Base-by-base conservation (phyloP, 2,329 filamentous ascomycete genomes). In the Onygenales sp. region DNA sequence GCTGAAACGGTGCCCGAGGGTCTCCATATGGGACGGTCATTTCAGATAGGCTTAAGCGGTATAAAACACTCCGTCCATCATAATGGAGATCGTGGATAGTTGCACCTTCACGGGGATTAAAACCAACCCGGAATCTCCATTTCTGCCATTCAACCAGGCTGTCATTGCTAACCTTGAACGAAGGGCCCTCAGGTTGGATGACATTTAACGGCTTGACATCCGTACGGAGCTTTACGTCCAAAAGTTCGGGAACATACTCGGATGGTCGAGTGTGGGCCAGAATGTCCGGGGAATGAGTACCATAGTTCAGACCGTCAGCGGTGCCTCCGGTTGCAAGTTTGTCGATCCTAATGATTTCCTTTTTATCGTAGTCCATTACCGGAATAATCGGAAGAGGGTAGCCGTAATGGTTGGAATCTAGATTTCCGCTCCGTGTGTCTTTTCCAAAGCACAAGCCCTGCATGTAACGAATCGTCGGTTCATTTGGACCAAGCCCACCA, bases 201-300 rank as follows among this genome's bases (percentile, higher is more conserved):
- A 90, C 81, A 59, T 86, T 79, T 61, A 89, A 78, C 11, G 85
- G 84, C 66, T 86, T 87, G 39, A 81, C 60, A 51, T 77, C 78
- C n/a, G 71, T 65, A 7, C 79, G 60, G 3, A 82, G 58, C 0
- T 76, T 72, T 1, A 64, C 60, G 11, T 74, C 69, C 8, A 83
- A 69, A 2, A 84, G 69, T 61, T 75, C 72, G 1, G 72, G 72
- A 1, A 74, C 62, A 58, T 82, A 82, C 57, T 82, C 79, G 0
- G 73, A 72, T 5, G 69, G 63, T 36, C 69, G 69, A 63, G 78
- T 81, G 60, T 81, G 78, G 11, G 72, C 70, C 49, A 83, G 78
- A 17, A 74, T 65, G 64, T 76, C 66, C 60, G 74, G 55, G 65
- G 78, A 62, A 63, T 69, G 59, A 31, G 69, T 63, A 53, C 69